These are phyloP conservation scores for Ascochyta rabiei DNA, from an alignment of 2,329 filamentous ascomycete species.

Conservation along the genomic window DNA sequence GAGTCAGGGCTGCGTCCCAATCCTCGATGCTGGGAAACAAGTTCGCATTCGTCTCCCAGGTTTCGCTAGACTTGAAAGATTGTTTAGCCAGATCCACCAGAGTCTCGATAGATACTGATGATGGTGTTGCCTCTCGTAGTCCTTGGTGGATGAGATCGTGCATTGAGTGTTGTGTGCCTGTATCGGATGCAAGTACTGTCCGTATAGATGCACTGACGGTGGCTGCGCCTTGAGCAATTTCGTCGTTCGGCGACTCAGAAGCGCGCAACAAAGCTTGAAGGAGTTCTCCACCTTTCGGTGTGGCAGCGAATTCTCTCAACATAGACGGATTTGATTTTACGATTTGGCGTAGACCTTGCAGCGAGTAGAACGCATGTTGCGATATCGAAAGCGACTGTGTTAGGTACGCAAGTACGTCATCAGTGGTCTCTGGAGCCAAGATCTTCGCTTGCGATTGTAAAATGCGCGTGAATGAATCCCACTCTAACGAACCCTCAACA, in stretches of 20 bases:
- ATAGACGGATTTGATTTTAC: slow-evolving; percentile 49
- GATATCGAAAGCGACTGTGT: slow-evolving; percentile 48
- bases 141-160: slow-evolving; percentile 60
- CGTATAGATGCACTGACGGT: slow-evolving; percentile 48
- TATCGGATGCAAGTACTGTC: slow-evolving; percentile 45
- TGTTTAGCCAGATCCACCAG: slow-evolving; percentile 62
- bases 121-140: slow-evolving; percentile 52
- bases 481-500: slow-evolving; percentile 42
- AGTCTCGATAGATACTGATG: slow-evolving; percentile 58
- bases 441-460: slow-evolving; percentile 42
- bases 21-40: slow-evolving; percentile 67
- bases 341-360: slow-evolving; percentile 56
- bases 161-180: slow-evolving; percentile 52
- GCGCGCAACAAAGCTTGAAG: slow-evolving; percentile 60
- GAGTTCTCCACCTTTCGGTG: slow-evolving; percentile 56
- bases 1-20: slow-evolving; percentile 69
- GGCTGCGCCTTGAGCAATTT: slow-evolving; percentile 54
- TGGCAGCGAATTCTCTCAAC: slow-evolving; percentile 52
- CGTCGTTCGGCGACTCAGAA: slow-evolving; percentile 59
- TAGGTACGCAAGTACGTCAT: slow-evolving; percentile 47
- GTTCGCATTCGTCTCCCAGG: slow-evolving; percentile 45
- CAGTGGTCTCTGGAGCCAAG: slow-evolving; percentile 45
- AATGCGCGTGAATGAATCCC: slow-evolving; percentile 46
- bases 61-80: slow-evolving; percentile 46
- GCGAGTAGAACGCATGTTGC: slow-evolving; percentile 39